phyloP scores from a whole-genome alignment of 1,284 basidiomycete species.

The Agaricales sp. region DNA sequence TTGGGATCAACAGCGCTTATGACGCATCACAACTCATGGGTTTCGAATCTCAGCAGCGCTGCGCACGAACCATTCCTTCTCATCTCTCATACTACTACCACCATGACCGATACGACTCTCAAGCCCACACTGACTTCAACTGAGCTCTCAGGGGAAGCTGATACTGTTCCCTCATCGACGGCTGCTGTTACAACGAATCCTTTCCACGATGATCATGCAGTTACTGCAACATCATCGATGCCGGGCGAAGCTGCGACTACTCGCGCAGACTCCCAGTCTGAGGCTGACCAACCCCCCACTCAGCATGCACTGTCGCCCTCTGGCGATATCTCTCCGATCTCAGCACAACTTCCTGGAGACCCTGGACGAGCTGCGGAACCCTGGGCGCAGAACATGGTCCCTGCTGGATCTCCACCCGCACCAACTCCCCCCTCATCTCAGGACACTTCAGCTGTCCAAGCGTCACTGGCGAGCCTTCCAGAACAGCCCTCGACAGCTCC shows the following conservation, averaged over 20 bases:
- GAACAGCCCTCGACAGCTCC: constrained; percentile 14
- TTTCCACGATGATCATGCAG: neutral
- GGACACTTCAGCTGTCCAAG: neutral
- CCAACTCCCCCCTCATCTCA: neutral
- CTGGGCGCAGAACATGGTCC: no score
- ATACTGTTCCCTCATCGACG: no score
- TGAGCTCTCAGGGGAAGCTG: no score
- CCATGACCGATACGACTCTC: neutral
- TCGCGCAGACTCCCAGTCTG: neutral
- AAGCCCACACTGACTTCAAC: no score
- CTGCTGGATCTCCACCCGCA: no score
- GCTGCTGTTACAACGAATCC: neutral
- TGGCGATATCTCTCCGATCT: no score
- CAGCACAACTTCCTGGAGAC: neutral
- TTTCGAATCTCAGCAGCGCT: neutral
- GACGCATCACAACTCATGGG: neutral
- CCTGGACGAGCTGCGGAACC: no score
- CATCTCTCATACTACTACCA: no score
- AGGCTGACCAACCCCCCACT: no score
- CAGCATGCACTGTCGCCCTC: no score
- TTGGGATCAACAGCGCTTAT: neutral
- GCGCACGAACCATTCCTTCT: neutral
- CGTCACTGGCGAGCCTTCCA: neutral
- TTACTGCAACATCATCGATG: neutral
- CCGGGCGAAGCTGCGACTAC: neutral